Percentiles rank a stretch among this genome's conserved stretches.
phyloP scores from a whole-genome alignment of 495 filamentous ascomycete genomes.

The Cryomyces minteri region DNA sequence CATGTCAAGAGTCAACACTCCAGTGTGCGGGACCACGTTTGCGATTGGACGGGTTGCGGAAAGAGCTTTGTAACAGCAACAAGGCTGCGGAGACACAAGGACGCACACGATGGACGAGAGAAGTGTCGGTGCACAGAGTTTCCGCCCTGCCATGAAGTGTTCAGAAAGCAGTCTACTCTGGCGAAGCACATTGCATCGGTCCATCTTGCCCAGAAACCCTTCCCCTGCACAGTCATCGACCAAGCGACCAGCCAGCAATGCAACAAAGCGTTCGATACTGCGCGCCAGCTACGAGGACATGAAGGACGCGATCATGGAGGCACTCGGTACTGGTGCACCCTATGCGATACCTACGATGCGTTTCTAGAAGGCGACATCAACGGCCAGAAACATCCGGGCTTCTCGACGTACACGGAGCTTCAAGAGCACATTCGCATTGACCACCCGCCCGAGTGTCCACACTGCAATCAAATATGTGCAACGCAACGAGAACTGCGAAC shows the following conservation, averaged over 20 bases:
- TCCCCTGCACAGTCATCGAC: conserved; percentile 40
- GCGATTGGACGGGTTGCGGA: conserved; percentile 48
- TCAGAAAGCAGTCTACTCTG: conserved; percentile 78
- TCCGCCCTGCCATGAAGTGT: conserved; percentile 55
- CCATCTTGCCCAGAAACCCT: conserved; percentile 53
- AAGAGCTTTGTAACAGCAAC: conserved; percentile 67
- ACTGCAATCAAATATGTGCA: conserved; percentile 47
- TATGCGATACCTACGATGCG: conserved; percentile 30
- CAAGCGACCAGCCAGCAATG: conserved; percentile 40
- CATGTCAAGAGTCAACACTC: conserved; percentile 73
- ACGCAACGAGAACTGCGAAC: conserved; percentile 38
- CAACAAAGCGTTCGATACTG: conserved; percentile 48
- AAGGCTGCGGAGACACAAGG: conserved; percentile 34
- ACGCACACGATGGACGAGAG: conserved; percentile 18
- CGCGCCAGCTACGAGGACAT: conserved; percentile 50
- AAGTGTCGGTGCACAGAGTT: conserved; percentile 42
- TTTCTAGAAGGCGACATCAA: conserved; percentile 1
- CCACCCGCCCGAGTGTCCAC: conserved; percentile 57
- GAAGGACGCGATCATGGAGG: conserved; percentile 48
- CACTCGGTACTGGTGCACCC: conserved; percentile 49
- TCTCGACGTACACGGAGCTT: conserved; percentile 49
- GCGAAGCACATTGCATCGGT: conserved; percentile 57
- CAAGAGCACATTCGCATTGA: conserved; percentile 49
- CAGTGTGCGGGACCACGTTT: conserved; percentile 48
- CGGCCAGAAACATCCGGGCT: conserved; percentile 21